Evolutionary conservation across 805 yeast genomes (phyloP).

Genomic region (Nakazawaea pomicola): DNA sequence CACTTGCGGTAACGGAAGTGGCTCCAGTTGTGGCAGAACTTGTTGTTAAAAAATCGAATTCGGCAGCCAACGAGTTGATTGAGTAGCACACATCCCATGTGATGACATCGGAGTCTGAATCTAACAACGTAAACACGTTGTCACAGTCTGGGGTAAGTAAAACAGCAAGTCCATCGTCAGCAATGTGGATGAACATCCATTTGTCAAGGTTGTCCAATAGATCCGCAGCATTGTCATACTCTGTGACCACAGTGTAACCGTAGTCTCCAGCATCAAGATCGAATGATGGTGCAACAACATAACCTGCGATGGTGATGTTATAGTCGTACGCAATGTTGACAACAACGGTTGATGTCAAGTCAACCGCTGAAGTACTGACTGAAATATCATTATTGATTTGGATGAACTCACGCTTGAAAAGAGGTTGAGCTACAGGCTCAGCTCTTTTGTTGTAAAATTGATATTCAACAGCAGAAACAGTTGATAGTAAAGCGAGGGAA

Average conservation of each 20-base stretch:
- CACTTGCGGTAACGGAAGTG: not conserved
- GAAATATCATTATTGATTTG: conserved; percentile 4
- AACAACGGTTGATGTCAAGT: conserved; percentile 10
- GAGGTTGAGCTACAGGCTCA: not conserved
- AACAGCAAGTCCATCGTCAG: conserved; percentile 3
- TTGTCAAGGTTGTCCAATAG: conserved; percentile 5
- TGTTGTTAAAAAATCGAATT: conserved; percentile 1
- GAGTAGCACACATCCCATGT: conserved; percentile 10
- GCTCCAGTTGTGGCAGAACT: not conserved
- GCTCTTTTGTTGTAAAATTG: conserved; percentile 3
- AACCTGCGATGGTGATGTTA: conserved; percentile 9
- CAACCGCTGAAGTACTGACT: conserved; percentile 5
- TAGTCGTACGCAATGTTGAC: conserved; percentile 6
- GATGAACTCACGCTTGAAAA: conserved; percentile 1
- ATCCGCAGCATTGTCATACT: conserved; percentile 3
- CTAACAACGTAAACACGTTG: conserved; percentile 7
- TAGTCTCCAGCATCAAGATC: conserved; percentile 9
- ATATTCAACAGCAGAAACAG: conserved; percentile 7
- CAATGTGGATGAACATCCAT: conserved; percentile 8
- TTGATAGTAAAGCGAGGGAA: conserved; percentile 8
- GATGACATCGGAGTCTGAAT: not conserved
- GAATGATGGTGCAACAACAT: conserved; percentile 2
- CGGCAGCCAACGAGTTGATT: conserved; percentile 2
- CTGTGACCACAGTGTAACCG: conserved; percentile 9
- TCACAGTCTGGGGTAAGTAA: conserved; percentile 13